Percentiles rank a stretch among this genome's conserved stretches.
Conservation (phyloP, 1,284 basidiomycete genomes). For the Lentinula novae-zelandiae region DNA sequence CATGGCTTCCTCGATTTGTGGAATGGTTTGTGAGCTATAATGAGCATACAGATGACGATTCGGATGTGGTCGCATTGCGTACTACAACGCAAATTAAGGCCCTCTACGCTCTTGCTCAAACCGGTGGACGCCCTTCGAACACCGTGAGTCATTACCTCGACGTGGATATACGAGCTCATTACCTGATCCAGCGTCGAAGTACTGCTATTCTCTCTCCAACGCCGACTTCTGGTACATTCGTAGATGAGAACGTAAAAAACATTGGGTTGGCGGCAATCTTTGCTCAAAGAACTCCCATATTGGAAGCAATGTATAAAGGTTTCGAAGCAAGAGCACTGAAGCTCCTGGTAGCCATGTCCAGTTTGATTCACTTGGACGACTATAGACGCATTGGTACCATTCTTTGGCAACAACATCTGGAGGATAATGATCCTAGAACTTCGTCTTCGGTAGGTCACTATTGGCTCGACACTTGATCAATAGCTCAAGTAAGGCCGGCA, state of each 20-base stretch:
- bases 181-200: slow-evolving; percentile 36
- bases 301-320: slow-evolving; percentile 42
- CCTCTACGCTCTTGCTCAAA: slow-evolving; percentile 48
- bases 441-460: slow-evolving; percentile 46
- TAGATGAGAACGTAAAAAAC: slow-evolving; percentile 16
- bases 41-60: slow-evolving; percentile 25
- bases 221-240: slow-evolving; percentile 19
- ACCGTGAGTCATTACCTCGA: slow-evolving; percentile 32
- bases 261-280: slow-evolving; percentile 28
- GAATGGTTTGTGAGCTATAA: slow-evolving; percentile 45
- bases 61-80: slow-evolving; percentile 40
- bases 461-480: background rate
- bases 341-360: slow-evolving; percentile 58
- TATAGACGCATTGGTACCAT: slow-evolving; percentile 43
- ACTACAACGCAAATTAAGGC: slow-evolving; percentile 42
- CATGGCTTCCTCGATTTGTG: slow-evolving; percentile 53
- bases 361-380: slow-evolving; percentile 45
- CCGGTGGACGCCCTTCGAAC: slow-evolving; percentile 36
- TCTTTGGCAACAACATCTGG: slow-evolving; percentile 56
- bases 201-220: slow-evolving; percentile 36
- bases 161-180: slow-evolving; percentile 1
- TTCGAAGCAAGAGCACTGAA: slow-evolving; percentile 46
- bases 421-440: slow-evolving; percentile 35
- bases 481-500: slow-evolving; percentile 22
- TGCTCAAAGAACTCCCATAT: slow-evolving; percentile 32